phyloP scores from a whole-genome alignment of 768 basidiomycete species.

The Brasilioporus rufonigricans region DNA sequence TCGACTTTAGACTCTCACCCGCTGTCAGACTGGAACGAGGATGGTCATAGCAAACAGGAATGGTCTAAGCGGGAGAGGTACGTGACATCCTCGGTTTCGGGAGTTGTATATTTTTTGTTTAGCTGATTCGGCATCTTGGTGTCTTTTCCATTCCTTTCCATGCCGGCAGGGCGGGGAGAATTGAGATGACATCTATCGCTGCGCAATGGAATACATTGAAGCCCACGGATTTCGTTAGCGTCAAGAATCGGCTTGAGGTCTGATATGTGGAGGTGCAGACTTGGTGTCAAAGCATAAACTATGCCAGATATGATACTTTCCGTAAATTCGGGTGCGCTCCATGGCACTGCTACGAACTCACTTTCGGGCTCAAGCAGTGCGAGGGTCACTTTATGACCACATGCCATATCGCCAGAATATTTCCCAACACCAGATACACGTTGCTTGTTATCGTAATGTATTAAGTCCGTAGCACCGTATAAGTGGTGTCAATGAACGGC shows the following conservation, averaged over 20 bases:
- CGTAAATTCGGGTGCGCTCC: constrained; percentile 11
- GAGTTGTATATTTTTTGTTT: constrained; percentile 1
- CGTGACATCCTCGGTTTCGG: constrained; percentile 23
- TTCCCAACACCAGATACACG: neutral
- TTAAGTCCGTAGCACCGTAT: neutral
- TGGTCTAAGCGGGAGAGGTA: constrained; percentile 60
- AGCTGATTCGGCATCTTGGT: constrained; percentile 9
- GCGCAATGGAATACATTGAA: constrained; percentile 48
- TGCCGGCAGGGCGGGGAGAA: constrained; percentile 48
- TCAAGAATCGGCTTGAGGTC: constrained; percentile 56
- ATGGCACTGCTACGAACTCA: neutral
- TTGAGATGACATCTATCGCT: constrained; percentile 51
- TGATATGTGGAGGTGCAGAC: constrained; percentile 27
- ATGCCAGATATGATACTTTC: constrained; percentile 19
- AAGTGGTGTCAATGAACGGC: neutral
- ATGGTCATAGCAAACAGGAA: constrained; percentile 48
- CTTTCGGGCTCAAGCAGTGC: constrained; percentile 4
- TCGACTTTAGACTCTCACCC: constrained; percentile 32
- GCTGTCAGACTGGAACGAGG: constrained; percentile 51
- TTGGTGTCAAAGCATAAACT: constrained; percentile 13
- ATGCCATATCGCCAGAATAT: constrained; percentile 6
- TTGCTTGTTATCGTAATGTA: constrained; percentile 17
- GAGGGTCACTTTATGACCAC: neutral
- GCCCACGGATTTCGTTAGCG: constrained; percentile 48
- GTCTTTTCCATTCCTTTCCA: neutral